Percentiles rank a stretch among this genome's conserved stretches.
Conservation (phyloP, 1,284 basidiomycete species). For the Boletus chippewaensis region DNA sequence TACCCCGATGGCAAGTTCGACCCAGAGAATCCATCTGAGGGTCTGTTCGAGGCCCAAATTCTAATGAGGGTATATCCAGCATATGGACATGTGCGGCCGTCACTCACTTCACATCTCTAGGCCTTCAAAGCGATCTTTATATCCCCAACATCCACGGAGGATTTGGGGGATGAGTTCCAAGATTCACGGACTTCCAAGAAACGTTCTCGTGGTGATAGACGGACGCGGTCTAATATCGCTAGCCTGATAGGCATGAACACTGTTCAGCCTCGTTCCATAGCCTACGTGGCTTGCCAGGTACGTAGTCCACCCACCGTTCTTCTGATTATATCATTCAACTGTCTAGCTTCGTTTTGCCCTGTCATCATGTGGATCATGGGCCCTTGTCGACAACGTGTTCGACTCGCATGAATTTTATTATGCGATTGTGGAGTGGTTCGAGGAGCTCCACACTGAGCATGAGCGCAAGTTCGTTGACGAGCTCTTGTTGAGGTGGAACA, state of each 20-base stretch:
- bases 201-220: background rate
- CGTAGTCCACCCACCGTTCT: background rate
- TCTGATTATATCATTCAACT: too few species aligned
- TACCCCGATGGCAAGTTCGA: background rate
- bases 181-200: background rate
- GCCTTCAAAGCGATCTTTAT: background rate
- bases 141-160: background rate
- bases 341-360: background rate
- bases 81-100: too few species aligned
- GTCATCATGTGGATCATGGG: slow-evolving; percentile 1
- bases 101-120: background rate
- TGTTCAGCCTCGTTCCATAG: background rate
- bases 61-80: too few species aligned
- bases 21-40: background rate
- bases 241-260: background rate
- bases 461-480: background rate
- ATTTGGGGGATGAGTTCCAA: background rate
- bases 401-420: background rate
- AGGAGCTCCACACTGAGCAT: background rate
- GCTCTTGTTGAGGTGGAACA: slow-evolving; percentile 1
- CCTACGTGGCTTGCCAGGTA: too few species aligned
- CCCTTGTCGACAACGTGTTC: background rate
- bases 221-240: background rate
- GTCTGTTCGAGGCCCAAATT: too few species aligned
- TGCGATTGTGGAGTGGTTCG: background rate